These are phyloP conservation scores for Miscanthus lutarioriparius DNA, from an alignment of 176 grass and related monocot species.

Conservation along the genomic window DNA sequence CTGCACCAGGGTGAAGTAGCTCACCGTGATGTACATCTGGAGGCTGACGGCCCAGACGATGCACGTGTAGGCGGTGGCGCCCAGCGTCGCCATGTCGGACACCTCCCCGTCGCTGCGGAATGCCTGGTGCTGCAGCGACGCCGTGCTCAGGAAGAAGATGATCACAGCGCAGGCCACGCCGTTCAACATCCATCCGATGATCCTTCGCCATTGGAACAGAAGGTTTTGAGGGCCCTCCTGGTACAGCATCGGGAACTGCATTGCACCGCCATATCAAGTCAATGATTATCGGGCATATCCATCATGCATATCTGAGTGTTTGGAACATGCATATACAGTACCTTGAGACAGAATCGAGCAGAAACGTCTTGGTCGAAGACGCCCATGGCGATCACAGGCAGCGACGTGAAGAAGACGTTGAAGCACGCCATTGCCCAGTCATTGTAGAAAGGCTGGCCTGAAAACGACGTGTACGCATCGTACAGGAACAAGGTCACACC, in stretches of 20 bases:
- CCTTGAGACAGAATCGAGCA: slow-evolving; percentile 81
- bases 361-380: slow-evolving; percentile 93
- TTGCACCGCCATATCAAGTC: no score
- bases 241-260: slow-evolving; percentile 86
- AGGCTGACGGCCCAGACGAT: slow-evolving; percentile 76
- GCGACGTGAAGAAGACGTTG: slow-evolving; percentile 81
- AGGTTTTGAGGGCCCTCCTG: slow-evolving; percentile 87
- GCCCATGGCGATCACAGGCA: slow-evolving; percentile 79
- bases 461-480: slow-evolving; percentile 67
- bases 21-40: slow-evolving; percentile 67
- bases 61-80: slow-evolving; percentile 64
- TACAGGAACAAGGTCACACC: slow-evolving; percentile 82
- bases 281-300: no score
- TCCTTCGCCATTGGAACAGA: slow-evolving; percentile 75
- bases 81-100: slow-evolving; percentile 42
- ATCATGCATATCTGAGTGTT: no score
- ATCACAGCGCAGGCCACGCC: slow-evolving; percentile 47
- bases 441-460: slow-evolving; percentile 67
- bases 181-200: slow-evolving; percentile 76
- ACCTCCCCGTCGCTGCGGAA: slow-evolving; percentile 55
- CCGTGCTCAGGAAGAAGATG: slow-evolving; percentile 67
- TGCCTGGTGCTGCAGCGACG: slow-evolving; percentile 47
- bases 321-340: background rate
- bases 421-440: slow-evolving; percentile 68
- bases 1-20: slow-evolving; percentile 83